Evolutionary conservation across 345 rosid genomes (phyloP).

Genomic region (Dovyalis caffra): DNA sequence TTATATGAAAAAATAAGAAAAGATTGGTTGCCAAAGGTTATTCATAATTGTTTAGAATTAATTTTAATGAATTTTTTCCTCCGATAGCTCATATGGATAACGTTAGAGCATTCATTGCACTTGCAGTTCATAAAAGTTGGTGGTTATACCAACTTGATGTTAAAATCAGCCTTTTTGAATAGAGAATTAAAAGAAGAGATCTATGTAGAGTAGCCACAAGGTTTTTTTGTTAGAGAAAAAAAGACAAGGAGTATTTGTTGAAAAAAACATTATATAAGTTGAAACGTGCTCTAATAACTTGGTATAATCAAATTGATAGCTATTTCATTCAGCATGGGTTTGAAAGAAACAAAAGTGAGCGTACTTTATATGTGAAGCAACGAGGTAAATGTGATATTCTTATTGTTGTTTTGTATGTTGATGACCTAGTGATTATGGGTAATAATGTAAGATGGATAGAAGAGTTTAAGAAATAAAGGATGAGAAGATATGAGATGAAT

Average conservation of each 20-base stretch:
- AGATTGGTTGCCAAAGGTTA: not conserved
- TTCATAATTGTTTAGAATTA: not conserved
- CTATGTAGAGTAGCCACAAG: not conserved
- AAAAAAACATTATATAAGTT: not conserved
- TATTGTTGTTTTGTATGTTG: not conserved
- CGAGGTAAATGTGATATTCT: not conserved
- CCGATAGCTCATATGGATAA: not conserved
- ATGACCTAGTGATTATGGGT: not conserved
- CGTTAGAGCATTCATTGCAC: not conserved
- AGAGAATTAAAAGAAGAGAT: not conserved
- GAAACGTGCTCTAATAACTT: not conserved
- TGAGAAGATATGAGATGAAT: constrained; percentile 34
- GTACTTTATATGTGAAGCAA: not conserved
- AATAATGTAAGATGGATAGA: not conserved
- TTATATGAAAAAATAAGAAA: not conserved
- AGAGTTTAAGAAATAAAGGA: not conserved
- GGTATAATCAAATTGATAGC: not conserved
- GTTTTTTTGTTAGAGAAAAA: not conserved
- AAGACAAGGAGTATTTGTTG: not conserved
- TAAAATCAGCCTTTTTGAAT: not conserved
- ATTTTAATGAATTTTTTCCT: not conserved
- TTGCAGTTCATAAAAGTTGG: not conserved
- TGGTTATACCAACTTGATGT: not conserved
- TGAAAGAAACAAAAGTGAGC: not conserved
- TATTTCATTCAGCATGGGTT: not conserved